Percentiles rank a stretch among this genome's conserved stretches.
Conservation (phyloP, 495 filamentous ascomycete species). For the Cercophora sp. region DNA sequence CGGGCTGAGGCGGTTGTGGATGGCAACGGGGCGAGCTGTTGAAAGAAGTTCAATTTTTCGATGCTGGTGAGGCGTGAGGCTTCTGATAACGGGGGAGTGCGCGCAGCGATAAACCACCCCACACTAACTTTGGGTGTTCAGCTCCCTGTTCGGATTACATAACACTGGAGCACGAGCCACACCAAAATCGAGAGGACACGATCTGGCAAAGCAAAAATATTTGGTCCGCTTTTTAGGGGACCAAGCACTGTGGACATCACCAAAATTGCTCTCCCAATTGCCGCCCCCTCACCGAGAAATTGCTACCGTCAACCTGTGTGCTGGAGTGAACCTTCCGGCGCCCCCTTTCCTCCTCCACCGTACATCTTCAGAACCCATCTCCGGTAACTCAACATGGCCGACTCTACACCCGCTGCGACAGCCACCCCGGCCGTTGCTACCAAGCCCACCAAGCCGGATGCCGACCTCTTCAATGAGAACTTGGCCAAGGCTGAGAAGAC, state of each 20-base stretch:
- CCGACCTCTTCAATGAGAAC: slow-evolving; percentile 63
- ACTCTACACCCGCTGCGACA: slow-evolving; percentile 36
- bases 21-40: neutral
- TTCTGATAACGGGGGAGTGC: too few relatives aligned
- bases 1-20: neutral
- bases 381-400: slow-evolving; percentile 34
- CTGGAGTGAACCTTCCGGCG: neutral
- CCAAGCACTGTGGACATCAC: neutral
- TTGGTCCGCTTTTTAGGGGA: neutral
- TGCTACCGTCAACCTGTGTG: neutral
- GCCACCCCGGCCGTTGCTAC: slow-evolving; percentile 47
- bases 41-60: neutral
- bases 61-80: neutral
- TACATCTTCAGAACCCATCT: slow-evolving; percentile 1
- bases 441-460: slow-evolving; percentile 70
- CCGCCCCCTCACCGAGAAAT: too few relatives aligned
- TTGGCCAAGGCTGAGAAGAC: slow-evolving; percentile 79
- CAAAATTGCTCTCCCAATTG: too few relatives aligned
- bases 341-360: neutral
- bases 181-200: too few relatives aligned
- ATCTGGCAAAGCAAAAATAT: neutral
- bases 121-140: too few relatives aligned
- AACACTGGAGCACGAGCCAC: too few relatives aligned
- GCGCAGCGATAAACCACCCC: neutral
- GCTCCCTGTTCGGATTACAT: neutral